Evolutionary conservation across 225 moss, liverwort and hornwort species (phyloP).

Genomic region (Lunularia cruciata): DNA sequence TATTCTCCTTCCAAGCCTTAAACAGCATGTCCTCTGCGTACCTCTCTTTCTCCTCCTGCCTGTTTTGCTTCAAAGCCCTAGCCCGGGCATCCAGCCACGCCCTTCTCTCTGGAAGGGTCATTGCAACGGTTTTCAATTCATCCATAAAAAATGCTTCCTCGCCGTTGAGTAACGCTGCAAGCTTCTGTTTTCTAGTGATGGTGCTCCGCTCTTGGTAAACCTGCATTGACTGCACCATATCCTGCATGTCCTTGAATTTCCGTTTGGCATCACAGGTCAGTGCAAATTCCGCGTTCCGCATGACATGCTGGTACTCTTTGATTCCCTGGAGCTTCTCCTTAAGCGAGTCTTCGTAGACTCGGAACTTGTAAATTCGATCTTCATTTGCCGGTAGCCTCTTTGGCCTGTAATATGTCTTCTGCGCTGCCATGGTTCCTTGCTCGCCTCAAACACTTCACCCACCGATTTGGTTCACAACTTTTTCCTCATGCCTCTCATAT

Average conservation of each 20-base stretch:
- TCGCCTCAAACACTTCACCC: too few relatives aligned
- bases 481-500: too few relatives aligned
- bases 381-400: constrained; percentile 84
- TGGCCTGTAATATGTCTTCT: constrained; percentile 46
- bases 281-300: constrained; percentile 78
- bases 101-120: constrained; percentile 81
- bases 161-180: constrained; percentile 55
- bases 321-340: constrained; percentile 61
- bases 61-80: constrained; percentile 76
- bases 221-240: constrained; percentile 57
- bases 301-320: constrained; percentile 66
- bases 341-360: constrained; percentile 70
- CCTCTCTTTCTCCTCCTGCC: constrained; percentile 66
- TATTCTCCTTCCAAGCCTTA: constrained; percentile 83
- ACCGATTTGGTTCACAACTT: too few relatives aligned
- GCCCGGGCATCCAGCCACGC: constrained; percentile 91
- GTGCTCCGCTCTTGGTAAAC: constrained; percentile 58
- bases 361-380: constrained; percentile 88
- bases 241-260: constrained; percentile 48
- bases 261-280: constrained; percentile 54
- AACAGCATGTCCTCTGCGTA: constrained; percentile 72
- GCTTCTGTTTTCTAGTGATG: constrained; percentile 49
- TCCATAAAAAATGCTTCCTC: constrained; percentile 77
- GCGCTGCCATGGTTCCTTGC: too few relatives aligned
- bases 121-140: constrained; percentile 84